phyloP scores from a whole-genome alignment of 2,329 filamentous ascomycete genomes.

The Sclerotinia minor region DNA sequence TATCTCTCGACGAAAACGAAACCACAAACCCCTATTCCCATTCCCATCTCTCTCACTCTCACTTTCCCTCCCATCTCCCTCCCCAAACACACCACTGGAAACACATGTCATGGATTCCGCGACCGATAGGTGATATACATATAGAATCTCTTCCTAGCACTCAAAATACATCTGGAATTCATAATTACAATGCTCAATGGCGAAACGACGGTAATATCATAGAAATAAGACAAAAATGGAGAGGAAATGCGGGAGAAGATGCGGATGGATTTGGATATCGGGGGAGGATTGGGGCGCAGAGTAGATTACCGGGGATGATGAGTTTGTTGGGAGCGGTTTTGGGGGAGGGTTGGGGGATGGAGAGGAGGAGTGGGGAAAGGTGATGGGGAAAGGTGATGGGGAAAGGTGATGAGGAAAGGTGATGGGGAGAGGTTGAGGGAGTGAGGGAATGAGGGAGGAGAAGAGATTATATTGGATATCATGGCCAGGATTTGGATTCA shows the following conservation, averaged over 20 bases:
- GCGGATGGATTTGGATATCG: constrained; percentile 20
- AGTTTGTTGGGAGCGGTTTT: constrained; percentile 23
- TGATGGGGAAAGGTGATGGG: neutral
- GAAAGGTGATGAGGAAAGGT: neutral
- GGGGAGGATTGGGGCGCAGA: constrained; percentile 6
- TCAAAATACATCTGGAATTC: too few species aligned
- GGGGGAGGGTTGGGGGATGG: too few species aligned
- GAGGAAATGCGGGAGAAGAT: constrained; percentile 8
- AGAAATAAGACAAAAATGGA: neutral
- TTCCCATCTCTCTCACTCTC: too few species aligned
- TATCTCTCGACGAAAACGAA: neutral
- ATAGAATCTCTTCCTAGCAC: too few species aligned
- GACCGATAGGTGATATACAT: constrained; percentile 21
- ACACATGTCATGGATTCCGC: constrained; percentile 33
- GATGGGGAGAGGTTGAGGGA: neutral
- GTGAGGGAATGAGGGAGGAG: neutral
- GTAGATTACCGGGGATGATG: constrained; percentile 32
- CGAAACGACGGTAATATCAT: neutral
- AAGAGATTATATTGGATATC: neutral
- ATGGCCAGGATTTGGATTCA: neutral
- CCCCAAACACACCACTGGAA: neutral
- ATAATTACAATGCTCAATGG: too few species aligned
- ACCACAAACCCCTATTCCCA: too few species aligned
- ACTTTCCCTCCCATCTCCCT: too few species aligned
- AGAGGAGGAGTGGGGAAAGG: too few species aligned